Conservation (phyloP, 2,329 filamentous ascomycete genomes). For the Fusarium sp. region DNA sequence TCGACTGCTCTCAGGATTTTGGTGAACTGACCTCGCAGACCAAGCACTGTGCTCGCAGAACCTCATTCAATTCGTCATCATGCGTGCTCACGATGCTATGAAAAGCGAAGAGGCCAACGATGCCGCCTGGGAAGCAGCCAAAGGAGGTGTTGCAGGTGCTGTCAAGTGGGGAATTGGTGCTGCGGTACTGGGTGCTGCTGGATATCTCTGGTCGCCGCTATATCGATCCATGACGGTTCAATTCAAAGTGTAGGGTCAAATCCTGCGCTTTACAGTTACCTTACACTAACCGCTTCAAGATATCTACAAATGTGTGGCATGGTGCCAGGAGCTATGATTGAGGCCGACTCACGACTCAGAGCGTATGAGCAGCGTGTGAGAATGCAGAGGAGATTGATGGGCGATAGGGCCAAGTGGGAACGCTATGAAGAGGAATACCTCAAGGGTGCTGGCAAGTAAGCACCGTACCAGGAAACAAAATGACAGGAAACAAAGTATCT, state of each 20-base stretch:
- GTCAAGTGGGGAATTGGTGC: constrained; percentile 78
- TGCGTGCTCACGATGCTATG: constrained; percentile 59
- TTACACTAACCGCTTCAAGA: constrained; percentile 55
- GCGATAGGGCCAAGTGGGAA: constrained; percentile 76
- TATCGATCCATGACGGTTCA: constrained; percentile 79
- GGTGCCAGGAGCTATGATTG: constrained; percentile 81
- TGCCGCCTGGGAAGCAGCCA: constrained; percentile 77
- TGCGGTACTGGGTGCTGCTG: constrained; percentile 70
- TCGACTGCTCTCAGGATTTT: no score
- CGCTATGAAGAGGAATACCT: constrained; percentile 71
- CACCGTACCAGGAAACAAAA: not conserved
- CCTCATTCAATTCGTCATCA: constrained; percentile 21
- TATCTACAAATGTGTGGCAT: constrained; percentile 88
- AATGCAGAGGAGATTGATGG: constrained; percentile 70
- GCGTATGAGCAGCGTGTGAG: constrained; percentile 74
- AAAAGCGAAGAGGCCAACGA: constrained; percentile 73
- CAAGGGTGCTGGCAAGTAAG: constrained; percentile 54
- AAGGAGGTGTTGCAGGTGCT: constrained; percentile 74
- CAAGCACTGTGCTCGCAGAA: not conserved
- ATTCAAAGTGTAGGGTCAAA: constrained; percentile 75
- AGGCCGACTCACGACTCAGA: constrained; percentile 76
- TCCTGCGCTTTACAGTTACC: not conserved
- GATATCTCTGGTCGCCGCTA: constrained; percentile 73
- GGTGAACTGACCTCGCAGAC: not conserved
- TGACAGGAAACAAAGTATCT: not conserved